Evolutionary conservation across 1,284 basidiomycete genomes (phyloP).

Genomic region (Ganoderma boninense): DNA sequence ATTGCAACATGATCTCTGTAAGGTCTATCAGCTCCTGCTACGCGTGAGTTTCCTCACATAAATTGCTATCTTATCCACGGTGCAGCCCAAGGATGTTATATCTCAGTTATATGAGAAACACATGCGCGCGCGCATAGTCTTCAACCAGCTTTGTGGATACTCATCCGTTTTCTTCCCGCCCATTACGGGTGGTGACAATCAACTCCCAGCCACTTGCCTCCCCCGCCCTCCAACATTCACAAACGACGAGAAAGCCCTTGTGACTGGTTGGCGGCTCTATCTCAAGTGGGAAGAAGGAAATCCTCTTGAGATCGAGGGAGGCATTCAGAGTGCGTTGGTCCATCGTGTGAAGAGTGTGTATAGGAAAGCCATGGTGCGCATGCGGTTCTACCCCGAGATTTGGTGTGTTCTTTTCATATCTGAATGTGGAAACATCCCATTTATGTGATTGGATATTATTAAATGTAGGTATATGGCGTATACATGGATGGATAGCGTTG

Average conservation of each 20-base stretch:
- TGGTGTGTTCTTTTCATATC: conserved; percentile 63
- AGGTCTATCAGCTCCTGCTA: conserved; percentile 21
- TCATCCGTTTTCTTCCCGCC: conserved; percentile 69
- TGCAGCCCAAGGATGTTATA: conserved; percentile 92
- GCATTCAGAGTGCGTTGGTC: conserved; percentile 73
- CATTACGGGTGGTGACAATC: conserved; percentile 48
- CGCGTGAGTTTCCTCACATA: background rate
- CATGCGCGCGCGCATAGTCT: conserved; percentile 93
- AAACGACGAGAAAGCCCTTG: conserved; percentile 74
- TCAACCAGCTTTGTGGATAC: conserved; percentile 85
- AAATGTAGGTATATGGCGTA: conserved; percentile 87
- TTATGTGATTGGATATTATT: no score
- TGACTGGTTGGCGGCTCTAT: conserved; percentile 91
- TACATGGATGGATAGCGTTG: conserved; percentile 76
- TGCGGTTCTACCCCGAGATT: conserved; percentile 96
- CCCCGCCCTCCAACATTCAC: conserved; percentile 82
- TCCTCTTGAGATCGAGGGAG: conserved; percentile 91
- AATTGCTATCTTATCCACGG: no score
- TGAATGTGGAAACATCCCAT: no score
- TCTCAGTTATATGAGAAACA: conserved; percentile 85
- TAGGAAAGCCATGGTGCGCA: conserved; percentile 86
- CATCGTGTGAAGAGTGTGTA: conserved; percentile 87
- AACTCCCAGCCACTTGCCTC: conserved; percentile 61
- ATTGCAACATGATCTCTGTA: conserved; percentile 89
- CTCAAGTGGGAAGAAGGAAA: conserved; percentile 97